phyloP scores from a whole-genome alignment of 2,329 filamentous ascomycete species.

The Aureobasidium melanogenum region DNA sequence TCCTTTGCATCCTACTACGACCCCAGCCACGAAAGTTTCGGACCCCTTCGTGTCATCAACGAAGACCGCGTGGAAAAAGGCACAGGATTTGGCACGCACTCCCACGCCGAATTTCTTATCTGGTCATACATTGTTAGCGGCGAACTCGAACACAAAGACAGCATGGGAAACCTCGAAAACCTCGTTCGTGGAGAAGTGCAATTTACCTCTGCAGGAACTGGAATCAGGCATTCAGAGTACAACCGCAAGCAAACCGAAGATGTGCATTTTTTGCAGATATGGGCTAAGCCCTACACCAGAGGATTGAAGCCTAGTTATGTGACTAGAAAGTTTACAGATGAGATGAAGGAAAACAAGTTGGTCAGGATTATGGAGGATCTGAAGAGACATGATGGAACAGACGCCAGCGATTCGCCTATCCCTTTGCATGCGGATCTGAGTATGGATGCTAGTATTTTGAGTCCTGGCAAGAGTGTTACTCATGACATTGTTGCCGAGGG shows the following conservation, averaged over 20 bases:
- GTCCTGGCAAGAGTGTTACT: slow-evolving; percentile 54
- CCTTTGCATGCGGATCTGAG: slow-evolving; percentile 77
- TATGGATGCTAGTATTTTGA: slow-evolving; percentile 70
- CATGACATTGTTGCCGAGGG: slow-evolving; percentile 63
- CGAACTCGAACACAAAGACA: slow-evolving; percentile 80
- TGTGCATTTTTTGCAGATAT: slow-evolving; percentile 78
- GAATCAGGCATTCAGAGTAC: slow-evolving; percentile 72
- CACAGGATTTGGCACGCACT: slow-evolving; percentile 75
- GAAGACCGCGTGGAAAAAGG: slow-evolving; percentile 72
- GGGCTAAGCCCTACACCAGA: slow-evolving; percentile 69
- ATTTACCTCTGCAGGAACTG: slow-evolving; percentile 79
- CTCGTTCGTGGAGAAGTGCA: slow-evolving; percentile 78
- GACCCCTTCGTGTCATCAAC: slow-evolving; percentile 74
- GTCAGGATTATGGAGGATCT: slow-evolving; percentile 69
- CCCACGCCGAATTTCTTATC: slow-evolving; percentile 81
- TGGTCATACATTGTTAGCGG: slow-evolving; percentile 81
- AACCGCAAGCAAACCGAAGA: slow-evolving; percentile 64
- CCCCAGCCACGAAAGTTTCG: slow-evolving; percentile 59
- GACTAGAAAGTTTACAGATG: slow-evolving; percentile 63
- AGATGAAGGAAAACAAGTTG: slow-evolving; percentile 60
- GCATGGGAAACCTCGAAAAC: slow-evolving; percentile 61
- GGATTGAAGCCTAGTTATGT: slow-evolving; percentile 69
- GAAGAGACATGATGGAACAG: slow-evolving; percentile 54
- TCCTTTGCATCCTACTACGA: slow-evolving; percentile 67
- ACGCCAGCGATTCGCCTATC: slow-evolving; percentile 61